Evolutionary conservation across 495 filamentous ascomycete species (phyloP).

Genomic region (Aspergillus diversus): DNA sequence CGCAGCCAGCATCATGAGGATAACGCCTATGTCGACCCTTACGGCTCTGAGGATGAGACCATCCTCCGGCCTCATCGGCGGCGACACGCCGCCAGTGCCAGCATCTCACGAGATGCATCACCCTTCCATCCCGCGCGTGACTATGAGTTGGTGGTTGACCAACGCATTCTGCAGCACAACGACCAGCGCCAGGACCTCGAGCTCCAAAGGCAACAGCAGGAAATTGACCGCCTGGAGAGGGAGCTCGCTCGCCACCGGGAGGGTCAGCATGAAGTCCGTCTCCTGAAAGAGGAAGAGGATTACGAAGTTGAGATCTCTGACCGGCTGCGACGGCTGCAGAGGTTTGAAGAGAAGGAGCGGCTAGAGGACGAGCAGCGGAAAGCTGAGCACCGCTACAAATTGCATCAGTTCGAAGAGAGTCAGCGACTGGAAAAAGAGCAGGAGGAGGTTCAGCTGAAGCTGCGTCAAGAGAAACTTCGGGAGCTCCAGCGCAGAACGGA

Average conservation of each 20-base stretch:
- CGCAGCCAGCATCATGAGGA: slow-evolving; percentile 18
- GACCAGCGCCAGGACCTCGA: slow-evolving; percentile 47
- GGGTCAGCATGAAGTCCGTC: slow-evolving; percentile 25
- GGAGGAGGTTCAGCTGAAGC: slow-evolving; percentile 23
- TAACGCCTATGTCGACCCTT: slow-evolving; percentile 18
- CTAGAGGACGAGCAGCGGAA: slow-evolving; percentile 36
- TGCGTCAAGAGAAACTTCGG: slow-evolving; percentile 29
- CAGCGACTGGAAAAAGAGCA: slow-evolving; percentile 37
- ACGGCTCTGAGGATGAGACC: slow-evolving; percentile 39
- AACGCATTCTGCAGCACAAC: slow-evolving; percentile 41
- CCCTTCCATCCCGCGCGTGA: slow-evolving; percentile 32
- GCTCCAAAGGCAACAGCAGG: slow-evolving; percentile 45
- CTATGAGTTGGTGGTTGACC: slow-evolving; percentile 41
- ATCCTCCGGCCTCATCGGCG: slow-evolving; percentile 25
- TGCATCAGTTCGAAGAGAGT: slow-evolving; percentile 38
- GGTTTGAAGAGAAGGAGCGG: slow-evolving; percentile 37
- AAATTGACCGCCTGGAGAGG: slow-evolving; percentile 48
- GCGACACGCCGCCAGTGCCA: slow-evolving; percentile 26
- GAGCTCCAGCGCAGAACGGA: slow-evolving; percentile 44
- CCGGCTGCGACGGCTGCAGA: slow-evolving; percentile 35
- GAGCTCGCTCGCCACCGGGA: slow-evolving; percentile 45
- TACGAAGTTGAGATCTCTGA: slow-evolving; percentile 44
- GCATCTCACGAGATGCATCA: slow-evolving; percentile 25
- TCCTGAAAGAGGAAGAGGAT: slow-evolving; percentile 38
- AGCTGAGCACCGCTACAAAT: slow-evolving; percentile 33